Evolutionary conservation across 768 basidiomycete genomes (phyloP).

Genomic region (Fibroporia radiculosa): DNA sequence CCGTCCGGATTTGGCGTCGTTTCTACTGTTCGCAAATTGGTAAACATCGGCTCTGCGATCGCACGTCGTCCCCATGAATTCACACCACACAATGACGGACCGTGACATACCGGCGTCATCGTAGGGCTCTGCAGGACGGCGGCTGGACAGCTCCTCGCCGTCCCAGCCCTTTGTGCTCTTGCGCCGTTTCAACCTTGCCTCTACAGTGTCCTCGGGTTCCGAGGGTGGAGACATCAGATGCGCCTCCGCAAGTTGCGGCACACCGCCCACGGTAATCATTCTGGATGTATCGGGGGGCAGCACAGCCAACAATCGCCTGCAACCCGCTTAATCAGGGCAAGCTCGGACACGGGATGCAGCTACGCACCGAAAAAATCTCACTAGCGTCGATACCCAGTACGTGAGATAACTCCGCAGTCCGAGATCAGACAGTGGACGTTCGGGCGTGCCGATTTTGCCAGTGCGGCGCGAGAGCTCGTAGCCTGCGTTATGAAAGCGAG

Average conservation of each 20-base stretch:
- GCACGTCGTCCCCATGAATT: neutral
- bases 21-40: constrained; percentile 47
- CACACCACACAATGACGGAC: neutral
- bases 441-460: constrained; percentile 83
- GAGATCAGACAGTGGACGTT: constrained; percentile 90
- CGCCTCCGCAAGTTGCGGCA: constrained; percentile 19
- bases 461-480: constrained; percentile 84
- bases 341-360: neutral
- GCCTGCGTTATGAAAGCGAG: constrained; percentile 39
- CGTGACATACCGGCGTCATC: constrained; percentile 15
- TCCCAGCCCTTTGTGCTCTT: constrained; percentile 64
- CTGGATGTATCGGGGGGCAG: constrained; percentile 46
- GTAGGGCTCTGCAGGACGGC: constrained; percentile 8
- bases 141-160: constrained; percentile 41
- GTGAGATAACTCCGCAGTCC: constrained; percentile 86
- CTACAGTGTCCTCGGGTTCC: constrained; percentile 12
- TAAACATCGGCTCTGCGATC: constrained; percentile 42
- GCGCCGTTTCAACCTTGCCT: constrained; percentile 31
- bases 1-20: constrained; percentile 56
- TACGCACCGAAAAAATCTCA: constrained; percentile 72
- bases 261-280: constrained; percentile 33
- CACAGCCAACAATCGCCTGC: constrained; percentile 50
- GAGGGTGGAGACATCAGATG: constrained; percentile 16
- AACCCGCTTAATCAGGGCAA: neutral
- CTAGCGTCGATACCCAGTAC: constrained; percentile 77